phyloP scores from a whole-genome alignment of 371 early-diverging fungal genomes.

The Mucor indicus region DNA sequence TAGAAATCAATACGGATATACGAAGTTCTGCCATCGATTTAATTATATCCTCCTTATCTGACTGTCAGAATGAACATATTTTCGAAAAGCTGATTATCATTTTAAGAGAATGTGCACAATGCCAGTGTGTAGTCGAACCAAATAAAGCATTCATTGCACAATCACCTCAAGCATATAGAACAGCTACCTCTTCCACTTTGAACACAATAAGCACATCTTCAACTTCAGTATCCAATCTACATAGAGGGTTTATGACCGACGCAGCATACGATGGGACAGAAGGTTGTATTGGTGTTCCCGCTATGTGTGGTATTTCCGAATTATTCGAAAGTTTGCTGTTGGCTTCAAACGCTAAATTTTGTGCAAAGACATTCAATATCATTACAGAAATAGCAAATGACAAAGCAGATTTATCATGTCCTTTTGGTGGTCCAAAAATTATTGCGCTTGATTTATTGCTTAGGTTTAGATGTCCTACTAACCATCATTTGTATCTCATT shows the following conservation, averaged over 20 bases:
- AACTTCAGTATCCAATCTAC: background rate
- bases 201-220: background rate
- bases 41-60: slow-evolving; percentile 37
- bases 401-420: slow-evolving; percentile 29
- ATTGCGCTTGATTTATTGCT: slow-evolving; percentile 54
- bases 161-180: background rate
- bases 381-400: slow-evolving; percentile 48
- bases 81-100: slow-evolving; percentile 47
- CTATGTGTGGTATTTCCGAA: slow-evolving; percentile 36
- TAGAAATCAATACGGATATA: slow-evolving; percentile 50
- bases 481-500: slow-evolving; percentile 52
- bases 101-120: slow-evolving; percentile 41
- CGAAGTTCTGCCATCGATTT: slow-evolving; percentile 50
- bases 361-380: slow-evolving; percentile 45
- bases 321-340: slow-evolving; percentile 29
- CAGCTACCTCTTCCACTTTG: background rate
- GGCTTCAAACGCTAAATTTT: slow-evolving; percentile 35
- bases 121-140: slow-evolving; percentile 26
- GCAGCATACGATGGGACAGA: background rate
- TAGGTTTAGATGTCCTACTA: slow-evolving; percentile 55
- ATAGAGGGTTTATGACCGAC: background rate
- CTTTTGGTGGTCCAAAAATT: slow-evolving; percentile 51
- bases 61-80: slow-evolving; percentile 29
- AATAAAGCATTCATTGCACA: background rate
- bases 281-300: slow-evolving; percentile 27